Evolutionary conservation across 2,329 filamentous ascomycete genomes (phyloP).

Genomic region (Ilyonectria destructans): DNA sequence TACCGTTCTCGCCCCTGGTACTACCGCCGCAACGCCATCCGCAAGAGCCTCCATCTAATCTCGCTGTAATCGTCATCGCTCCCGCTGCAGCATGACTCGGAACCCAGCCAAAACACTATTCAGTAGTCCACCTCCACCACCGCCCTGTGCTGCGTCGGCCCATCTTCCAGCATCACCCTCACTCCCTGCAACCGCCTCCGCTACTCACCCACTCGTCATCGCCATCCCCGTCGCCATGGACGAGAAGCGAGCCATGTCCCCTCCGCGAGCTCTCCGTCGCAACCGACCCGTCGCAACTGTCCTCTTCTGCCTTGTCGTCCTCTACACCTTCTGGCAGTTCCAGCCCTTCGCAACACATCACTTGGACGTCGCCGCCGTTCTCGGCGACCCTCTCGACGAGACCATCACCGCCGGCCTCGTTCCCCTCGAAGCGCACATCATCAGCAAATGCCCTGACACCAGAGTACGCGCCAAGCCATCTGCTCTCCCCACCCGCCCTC

Average conservation of each 20-base stretch:
- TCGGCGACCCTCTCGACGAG: conserved; percentile 26
- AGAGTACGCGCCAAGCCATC: conserved; percentile 60
- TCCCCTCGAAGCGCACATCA: conserved; percentile 93
- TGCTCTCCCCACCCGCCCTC: background rate
- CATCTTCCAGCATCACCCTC: background rate
- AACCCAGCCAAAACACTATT: conserved; percentile 1
- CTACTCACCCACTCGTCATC: background rate
- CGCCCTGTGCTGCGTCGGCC: background rate
- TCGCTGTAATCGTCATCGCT: background rate
- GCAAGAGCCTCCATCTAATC: background rate
- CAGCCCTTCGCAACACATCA: conserved; percentile 41
- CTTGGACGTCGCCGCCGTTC: conserved; percentile 8
- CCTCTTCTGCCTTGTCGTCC: conserved; percentile 45
- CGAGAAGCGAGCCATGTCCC: conserved; percentile 52
- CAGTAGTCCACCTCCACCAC: background rate
- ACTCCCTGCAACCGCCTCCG: background rate
- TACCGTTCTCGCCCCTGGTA: background rate
- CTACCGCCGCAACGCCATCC: background rate
- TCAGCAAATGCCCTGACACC: conserved; percentile 97
- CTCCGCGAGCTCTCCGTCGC: conserved; percentile 45
- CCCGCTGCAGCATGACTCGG: conserved; percentile 10
- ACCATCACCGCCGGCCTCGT: conserved; percentile 63
- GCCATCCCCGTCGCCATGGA: conserved; percentile 49
- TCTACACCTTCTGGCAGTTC: conserved; percentile 50
- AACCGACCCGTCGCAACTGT: conserved; percentile 43